Percentiles rank a stretch among this genome's conserved stretches.
These are phyloP conservation scores for Cercospora citrullina DNA, from an alignment of 2,329 filamentous ascomycete genomes.

Conservation along the genomic window DNA sequence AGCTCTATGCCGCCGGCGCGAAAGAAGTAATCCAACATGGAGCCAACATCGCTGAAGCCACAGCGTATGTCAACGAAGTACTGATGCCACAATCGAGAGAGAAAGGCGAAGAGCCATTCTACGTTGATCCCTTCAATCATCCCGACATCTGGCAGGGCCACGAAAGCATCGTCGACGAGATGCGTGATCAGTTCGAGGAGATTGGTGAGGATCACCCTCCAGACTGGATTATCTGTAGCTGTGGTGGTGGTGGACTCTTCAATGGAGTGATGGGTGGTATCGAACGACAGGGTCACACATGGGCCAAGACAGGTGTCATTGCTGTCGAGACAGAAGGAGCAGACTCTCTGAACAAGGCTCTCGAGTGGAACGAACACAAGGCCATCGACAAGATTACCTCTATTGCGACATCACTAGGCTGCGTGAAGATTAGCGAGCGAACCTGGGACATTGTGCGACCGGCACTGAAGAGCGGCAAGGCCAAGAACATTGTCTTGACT, in stretches of 20 bases:
- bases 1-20: slow-evolving; percentile 66
- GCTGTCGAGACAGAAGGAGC: slow-evolving; percentile 76
- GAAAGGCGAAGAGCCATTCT: slow-evolving; percentile 56
- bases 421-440: slow-evolving; percentile 64
- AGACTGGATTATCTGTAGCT: slow-evolving; percentile 74
- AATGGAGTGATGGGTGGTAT: slow-evolving; percentile 75
- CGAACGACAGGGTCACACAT: slow-evolving; percentile 46
- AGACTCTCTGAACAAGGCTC: slow-evolving; percentile 64
- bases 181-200: slow-evolving; percentile 44
- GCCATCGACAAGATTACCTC: slow-evolving; percentile 71
- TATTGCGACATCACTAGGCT: slow-evolving; percentile 72
- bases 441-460: slow-evolving; percentile 65
- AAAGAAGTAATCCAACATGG: slow-evolving; percentile 69
- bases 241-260: slow-evolving; percentile 78
- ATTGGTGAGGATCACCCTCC: slow-evolving; percentile 52
- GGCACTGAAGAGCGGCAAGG: slow-evolving; percentile 44
- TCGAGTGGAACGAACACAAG: slow-evolving; percentile 55
- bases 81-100: slow-evolving; percentile 48
- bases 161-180: slow-evolving; percentile 58
- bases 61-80: slow-evolving; percentile 62
- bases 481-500: slow-evolving; percentile 63
- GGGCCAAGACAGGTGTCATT: slow-evolving; percentile 55
- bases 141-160: slow-evolving; percentile 67
- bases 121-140: slow-evolving; percentile 71
- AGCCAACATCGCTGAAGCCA: slow-evolving; percentile 68